Base-by-base conservation (phyloP, 2,329 filamentous ascomycete genomes). In the Diaporthe destruens region DNA sequence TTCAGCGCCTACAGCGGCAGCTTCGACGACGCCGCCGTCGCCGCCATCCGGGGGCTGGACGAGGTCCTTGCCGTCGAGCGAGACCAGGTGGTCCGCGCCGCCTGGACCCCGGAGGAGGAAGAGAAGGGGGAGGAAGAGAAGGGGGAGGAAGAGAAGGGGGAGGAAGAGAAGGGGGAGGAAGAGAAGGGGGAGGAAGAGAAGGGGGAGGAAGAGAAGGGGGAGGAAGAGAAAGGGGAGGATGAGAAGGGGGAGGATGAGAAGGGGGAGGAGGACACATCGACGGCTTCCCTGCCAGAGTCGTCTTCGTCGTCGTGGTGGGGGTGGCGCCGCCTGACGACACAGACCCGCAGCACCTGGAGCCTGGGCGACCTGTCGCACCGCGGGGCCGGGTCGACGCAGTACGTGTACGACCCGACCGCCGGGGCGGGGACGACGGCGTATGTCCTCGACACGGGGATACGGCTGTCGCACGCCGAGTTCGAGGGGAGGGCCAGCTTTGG, bases 401-500 rank as follows among this genome's bases (percentile, higher is more conserved):
- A 78, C 53, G 65, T 76, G 51, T 80, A 78, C 70, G 75, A 78
- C 67, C 42, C 56, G 23, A 74, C 73, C 0, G 76, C 77, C n/a
- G 80, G 79, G 42, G 39, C 59, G 8, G 76, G 73, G 25, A 76
- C 74, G 14, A 84, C 81, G 71, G 78, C 81, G 42, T 87, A 86
- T 75, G 75, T 87, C 29, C 79, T 87, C 66, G 85, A 87, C 77
- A 85, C 82, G 5, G 85, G 85, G 54, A 82, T 86, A 66, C 77
- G 78, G 56, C 80, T 78, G n/a, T 49, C 76, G 6, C 85, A 87
- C 76, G 20, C 51, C 1, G 53, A 80, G n/a, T 81, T 80, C 36
- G 76, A 70, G 20, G 77, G 77, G 23, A 77, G 80, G 51, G 80
- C 80, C 14, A 68, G 69, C 44, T 78, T 77, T 59, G 80, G 79